Evolutionary conservation across 495 filamentous ascomycete species (phyloP).

Genomic region (Penicillium pancosmium): DNA sequence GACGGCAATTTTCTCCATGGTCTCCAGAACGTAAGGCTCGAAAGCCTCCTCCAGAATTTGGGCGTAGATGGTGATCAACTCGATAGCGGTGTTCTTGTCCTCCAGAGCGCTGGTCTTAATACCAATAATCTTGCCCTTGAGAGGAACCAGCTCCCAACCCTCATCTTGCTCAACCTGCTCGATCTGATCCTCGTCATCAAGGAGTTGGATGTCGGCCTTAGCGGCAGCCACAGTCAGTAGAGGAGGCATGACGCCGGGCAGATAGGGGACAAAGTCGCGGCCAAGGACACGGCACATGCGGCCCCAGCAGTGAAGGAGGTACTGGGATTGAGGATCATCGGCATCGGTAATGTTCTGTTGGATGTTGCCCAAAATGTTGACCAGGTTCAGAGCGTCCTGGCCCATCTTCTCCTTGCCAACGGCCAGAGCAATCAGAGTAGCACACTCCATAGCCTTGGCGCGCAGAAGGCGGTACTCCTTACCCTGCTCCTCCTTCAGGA

Average conservation of each 20-base stretch:
- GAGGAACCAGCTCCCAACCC: conserved; percentile 95
- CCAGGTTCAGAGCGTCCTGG: conserved; percentile 79
- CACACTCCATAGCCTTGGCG: conserved; percentile 99
- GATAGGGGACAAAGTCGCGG: conserved; percentile 86
- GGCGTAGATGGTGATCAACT: conserved; percentile 95
- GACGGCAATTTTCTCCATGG: conserved; percentile 95
- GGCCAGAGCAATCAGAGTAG: conserved; percentile 92
- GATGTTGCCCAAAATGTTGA: conserved; percentile 82
- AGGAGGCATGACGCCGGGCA: conserved; percentile 92
- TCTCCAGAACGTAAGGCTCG: conserved; percentile 86
- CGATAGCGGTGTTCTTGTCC: conserved; percentile 98
- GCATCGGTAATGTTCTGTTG: conserved; percentile 86
- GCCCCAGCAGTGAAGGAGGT: conserved; percentile 98
- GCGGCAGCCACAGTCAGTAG: conserved; percentile 88
- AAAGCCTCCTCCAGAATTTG: conserved; percentile 91
- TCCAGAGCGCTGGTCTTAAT: conserved; percentile 97
- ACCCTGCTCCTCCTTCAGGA: conserved; percentile 82
- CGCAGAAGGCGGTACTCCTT: conserved; percentile 90
- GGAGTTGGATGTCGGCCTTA: conserved; percentile 94
- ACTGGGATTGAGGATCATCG: conserved; percentile 95
- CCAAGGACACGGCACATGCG: conserved; percentile 96
- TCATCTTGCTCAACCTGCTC: conserved; percentile 93
- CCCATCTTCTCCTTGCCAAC: conserved; percentile 94
- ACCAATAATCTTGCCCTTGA: conserved; percentile 96
- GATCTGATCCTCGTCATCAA: conserved; percentile 95